Percentiles rank a stretch among this genome's conserved stretches.
Evolutionary conservation across 2,329 filamentous ascomycete species (phyloP).

Genomic region (Didymella arachidicola): DNA sequence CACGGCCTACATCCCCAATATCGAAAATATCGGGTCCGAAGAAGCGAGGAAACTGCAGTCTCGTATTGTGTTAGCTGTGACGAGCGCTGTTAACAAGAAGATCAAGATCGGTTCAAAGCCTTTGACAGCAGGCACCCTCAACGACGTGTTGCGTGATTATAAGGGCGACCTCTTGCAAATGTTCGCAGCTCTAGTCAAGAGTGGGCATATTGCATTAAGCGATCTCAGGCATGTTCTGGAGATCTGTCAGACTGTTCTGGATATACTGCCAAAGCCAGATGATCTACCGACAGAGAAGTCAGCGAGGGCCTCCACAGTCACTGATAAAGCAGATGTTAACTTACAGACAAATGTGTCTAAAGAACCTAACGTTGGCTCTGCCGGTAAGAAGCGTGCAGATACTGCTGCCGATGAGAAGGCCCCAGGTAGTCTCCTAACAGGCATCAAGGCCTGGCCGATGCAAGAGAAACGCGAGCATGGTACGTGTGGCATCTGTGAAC

Average conservation of each 20-base stretch:
- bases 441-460: conserved; percentile 36
- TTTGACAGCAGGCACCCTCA: conserved; percentile 23
- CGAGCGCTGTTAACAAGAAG: conserved; percentile 31
- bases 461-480: conserved; percentile 43
- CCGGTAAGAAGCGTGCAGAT: neutral
- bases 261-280: conserved; percentile 28
- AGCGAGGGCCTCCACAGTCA: neutral
- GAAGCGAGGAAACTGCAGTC: conserved; percentile 26
- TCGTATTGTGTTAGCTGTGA: conserved; percentile 32
- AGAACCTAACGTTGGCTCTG: neutral
- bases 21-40: conserved; percentile 5
- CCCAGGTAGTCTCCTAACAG: conserved; percentile 19
- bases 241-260: conserved; percentile 33
- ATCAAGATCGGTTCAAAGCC: conserved; percentile 19
- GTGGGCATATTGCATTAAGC: conserved; percentile 29
- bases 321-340: too few relatives aligned
- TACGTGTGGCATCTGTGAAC: conserved; percentile 17
- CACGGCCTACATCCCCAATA: conserved; percentile 14
- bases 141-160: conserved; percentile 24
- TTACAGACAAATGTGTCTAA: neutral
- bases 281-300: neutral
- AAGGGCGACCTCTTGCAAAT: conserved; percentile 37
- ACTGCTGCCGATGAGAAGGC: neutral
- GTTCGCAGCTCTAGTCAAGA: conserved; percentile 30
- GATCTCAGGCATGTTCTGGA: conserved; percentile 34